Evolutionary conservation across 805 yeast species (phyloP).

Genomic region (Ogataea kodamae): DNA sequence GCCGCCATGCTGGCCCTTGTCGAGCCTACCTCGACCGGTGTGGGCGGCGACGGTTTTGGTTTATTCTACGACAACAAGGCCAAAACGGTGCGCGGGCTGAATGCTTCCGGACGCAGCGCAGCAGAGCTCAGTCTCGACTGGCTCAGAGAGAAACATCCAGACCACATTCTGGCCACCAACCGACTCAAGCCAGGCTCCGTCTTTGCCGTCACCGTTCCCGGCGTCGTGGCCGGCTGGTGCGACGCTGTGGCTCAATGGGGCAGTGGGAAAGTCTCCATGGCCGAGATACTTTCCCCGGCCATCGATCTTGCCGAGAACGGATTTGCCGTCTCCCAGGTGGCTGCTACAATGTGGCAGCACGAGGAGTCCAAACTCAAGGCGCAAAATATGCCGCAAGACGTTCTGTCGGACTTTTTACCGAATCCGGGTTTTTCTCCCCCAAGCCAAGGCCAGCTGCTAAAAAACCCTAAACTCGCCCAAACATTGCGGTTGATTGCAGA

Average conservation of each 20-base stretch:
- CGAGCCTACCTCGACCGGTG: conserved; percentile 61
- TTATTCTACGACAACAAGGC: conserved; percentile 50
- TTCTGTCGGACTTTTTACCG: conserved; percentile 36
- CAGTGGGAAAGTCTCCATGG: conserved; percentile 57
- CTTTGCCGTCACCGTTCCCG: conserved; percentile 69
- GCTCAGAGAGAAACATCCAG: conserved; percentile 37
- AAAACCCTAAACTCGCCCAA: conserved; percentile 50
- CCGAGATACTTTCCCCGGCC: conserved; percentile 59
- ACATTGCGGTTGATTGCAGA: conserved; percentile 49
- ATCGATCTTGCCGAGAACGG: conserved; percentile 69
- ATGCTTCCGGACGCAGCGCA: conserved; percentile 76
- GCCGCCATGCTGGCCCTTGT: conserved; percentile 52
- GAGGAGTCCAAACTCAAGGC: conserved; percentile 37
- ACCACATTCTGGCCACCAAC: conserved; percentile 39
- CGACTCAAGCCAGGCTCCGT: conserved; percentile 54
- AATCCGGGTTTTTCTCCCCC: conserved; percentile 43
- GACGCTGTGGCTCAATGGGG: conserved; percentile 73
- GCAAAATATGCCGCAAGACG: conserved; percentile 31
- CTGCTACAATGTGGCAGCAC: conserved; percentile 48
- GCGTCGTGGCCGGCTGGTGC: conserved; percentile 76
- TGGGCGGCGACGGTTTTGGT: conserved; percentile 68
- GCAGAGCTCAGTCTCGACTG: conserved; percentile 44
- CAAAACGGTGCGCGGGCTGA: conserved; percentile 58
- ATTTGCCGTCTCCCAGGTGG: conserved; percentile 58
- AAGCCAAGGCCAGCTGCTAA: conserved; percentile 52